These are phyloP conservation scores for Botryotinia convoluta DNA, from an alignment of 2,329 filamentous ascomycete genomes.

Conservation along the genomic window DNA sequence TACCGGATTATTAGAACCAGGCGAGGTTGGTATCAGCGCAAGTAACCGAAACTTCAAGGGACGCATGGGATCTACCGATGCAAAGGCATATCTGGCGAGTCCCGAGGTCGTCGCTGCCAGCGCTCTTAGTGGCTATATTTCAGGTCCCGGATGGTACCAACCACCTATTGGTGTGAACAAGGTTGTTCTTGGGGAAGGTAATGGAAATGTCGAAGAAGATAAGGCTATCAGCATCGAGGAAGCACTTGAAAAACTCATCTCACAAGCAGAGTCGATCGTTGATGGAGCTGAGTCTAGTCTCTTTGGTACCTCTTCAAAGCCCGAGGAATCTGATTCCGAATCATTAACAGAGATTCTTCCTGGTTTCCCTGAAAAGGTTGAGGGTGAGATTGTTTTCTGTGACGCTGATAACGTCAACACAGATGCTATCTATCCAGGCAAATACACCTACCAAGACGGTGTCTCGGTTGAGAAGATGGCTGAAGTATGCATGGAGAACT, in stretches of 20 bases:
- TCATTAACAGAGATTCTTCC: conserved; percentile 68
- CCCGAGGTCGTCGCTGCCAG: conserved; percentile 92
- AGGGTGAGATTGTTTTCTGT: conserved; percentile 84
- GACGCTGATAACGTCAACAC: conserved; percentile 88
- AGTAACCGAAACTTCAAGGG: conserved; percentile 91
- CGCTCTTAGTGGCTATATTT: conserved; percentile 69
- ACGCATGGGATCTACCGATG: conserved; percentile 77
- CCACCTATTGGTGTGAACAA: conserved; percentile 65
- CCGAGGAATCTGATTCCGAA: conserved; percentile 48
- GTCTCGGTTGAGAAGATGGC: conserved; percentile 78
- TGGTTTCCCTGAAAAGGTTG: conserved; percentile 80
- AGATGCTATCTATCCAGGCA: conserved; percentile 87
- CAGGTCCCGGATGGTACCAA: conserved; percentile 76
- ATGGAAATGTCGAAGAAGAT: conserved; percentile 61
- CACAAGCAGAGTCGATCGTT: conserved; percentile 56
- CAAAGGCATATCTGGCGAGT: conserved; percentile 81
- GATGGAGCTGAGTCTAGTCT: conserved; percentile 39
- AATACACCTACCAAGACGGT: conserved; percentile 89
- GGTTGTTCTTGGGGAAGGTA: conserved; percentile 69
- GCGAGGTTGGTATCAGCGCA: conserved; percentile 83
- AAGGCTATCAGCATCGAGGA: conserved; percentile 65
- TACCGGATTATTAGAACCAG: conserved; percentile 70
- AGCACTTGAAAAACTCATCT: conserved; percentile 68
- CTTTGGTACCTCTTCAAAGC: conserved; percentile 35
- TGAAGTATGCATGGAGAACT: conserved; percentile 90